Conservation (phyloP, 495 filamentous ascomycete species). For the Penicillium parvum region DNA sequence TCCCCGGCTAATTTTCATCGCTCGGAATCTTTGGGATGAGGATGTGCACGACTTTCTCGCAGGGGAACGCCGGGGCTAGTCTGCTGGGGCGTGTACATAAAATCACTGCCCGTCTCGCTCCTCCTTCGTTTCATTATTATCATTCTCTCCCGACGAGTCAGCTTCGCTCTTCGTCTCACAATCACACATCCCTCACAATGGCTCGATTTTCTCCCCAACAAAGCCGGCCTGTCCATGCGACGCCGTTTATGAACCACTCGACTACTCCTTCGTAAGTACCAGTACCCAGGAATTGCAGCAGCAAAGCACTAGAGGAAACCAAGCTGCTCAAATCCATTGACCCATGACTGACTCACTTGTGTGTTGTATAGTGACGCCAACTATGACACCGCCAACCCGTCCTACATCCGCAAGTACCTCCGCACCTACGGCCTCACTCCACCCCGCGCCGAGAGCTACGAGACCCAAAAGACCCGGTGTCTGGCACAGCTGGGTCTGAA, state of each 20-base stretch:
- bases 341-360: too few species aligned
- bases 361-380: conserved; percentile 44
- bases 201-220: conserved; percentile 43
- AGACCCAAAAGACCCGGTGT: conserved; percentile 65
- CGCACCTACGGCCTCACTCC: conserved; percentile 68
- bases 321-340: too few species aligned
- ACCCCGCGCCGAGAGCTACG: conserved; percentile 64
- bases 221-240: conserved; percentile 39
- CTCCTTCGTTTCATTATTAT: conserved; percentile 22
- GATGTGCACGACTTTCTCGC: conserved; percentile 26
- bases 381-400: conserved; percentile 59
- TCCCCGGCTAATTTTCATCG: conserved; percentile 31
- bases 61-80: conserved; percentile 27
- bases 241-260: conserved; percentile 35
- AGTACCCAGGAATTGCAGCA: background rate
- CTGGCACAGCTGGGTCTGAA: conserved; percentile 72
- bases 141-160: conserved; percentile 21
- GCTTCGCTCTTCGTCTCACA: conserved; percentile 26
- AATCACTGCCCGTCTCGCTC: conserved; percentile 27
- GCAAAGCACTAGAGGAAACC: too few species aligned
- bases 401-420: conserved; percentile 63
- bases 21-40: conserved; percentile 40
- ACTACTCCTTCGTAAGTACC: conserved; percentile 32
- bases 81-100: conserved; percentile 36
- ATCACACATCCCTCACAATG: too few species aligned